These are phyloP conservation scores for Lunasporangiospora selenospora DNA, from an alignment of 192 early-diverging fungal species.

Conservation along the genomic window DNA sequence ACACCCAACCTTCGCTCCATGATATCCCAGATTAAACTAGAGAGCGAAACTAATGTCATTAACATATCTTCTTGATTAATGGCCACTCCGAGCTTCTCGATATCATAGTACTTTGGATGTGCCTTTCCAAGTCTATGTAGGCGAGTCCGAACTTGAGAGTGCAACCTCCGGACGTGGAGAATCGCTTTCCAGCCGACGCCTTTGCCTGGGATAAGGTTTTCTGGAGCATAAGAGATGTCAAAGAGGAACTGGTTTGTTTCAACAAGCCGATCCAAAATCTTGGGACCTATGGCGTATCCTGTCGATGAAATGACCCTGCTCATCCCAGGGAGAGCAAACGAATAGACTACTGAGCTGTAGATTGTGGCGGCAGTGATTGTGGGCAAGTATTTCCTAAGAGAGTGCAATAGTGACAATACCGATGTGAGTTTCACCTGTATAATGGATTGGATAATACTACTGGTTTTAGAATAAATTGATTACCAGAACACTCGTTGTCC, in stretches of 20 bases:
- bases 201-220: slow-evolving; percentile 14
- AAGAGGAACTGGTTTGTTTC: slow-evolving; percentile 29
- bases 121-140: slow-evolving; percentile 9
- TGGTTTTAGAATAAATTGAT: too few relatives aligned
- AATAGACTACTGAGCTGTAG: slow-evolving; percentile 22
- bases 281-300: slow-evolving; percentile 12
- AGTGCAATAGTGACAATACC: too few relatives aligned
- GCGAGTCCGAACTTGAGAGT: slow-evolving; percentile 23
- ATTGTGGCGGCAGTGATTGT: slow-evolving; percentile 9
- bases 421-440: too few relatives aligned
- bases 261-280: slow-evolving; percentile 8
- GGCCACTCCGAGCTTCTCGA: slow-evolving; percentile 22
- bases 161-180: slow-evolving; percentile 31
- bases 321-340: slow-evolving; percentile 22
- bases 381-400: slow-evolving; percentile 16
- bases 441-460: too few relatives aligned
- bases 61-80: slow-evolving; percentile 48
- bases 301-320: slow-evolving; percentile 32
- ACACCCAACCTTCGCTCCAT: slow-evolving; percentile 31
- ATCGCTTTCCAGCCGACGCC: slow-evolving; percentile 32
- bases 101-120: slow-evolving; percentile 22
- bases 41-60: slow-evolving; percentile 22
- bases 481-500: slow-evolving; percentile 38
- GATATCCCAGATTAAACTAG: slow-evolving; percentile 24
- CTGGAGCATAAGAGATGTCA: slow-evolving; percentile 8